Evolutionary conservation across 2,329 filamentous ascomycete genomes (phyloP).

Genomic region (Diaporthe humulicola): DNA sequence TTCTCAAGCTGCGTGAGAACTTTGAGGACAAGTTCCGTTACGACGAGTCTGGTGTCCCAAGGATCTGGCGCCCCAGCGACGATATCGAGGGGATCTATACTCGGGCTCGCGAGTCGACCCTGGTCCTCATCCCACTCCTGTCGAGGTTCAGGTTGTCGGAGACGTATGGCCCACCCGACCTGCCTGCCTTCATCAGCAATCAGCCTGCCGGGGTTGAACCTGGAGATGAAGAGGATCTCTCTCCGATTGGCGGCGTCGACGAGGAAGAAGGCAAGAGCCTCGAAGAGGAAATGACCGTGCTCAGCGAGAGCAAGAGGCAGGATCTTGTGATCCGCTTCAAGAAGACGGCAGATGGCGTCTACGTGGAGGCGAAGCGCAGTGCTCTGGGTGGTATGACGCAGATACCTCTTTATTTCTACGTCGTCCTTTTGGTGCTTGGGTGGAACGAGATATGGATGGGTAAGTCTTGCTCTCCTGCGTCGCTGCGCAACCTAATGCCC

Average conservation of each 20-base stretch:
- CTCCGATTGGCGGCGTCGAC: slow-evolving; percentile 92
- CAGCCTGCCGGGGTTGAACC: slow-evolving; percentile 80
- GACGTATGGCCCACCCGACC: slow-evolving; percentile 82
- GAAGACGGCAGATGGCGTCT: slow-evolving; percentile 97
- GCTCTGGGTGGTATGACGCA: slow-evolving; percentile 96
- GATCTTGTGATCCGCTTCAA: slow-evolving; percentile 96
- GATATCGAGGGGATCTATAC: slow-evolving; percentile 98
- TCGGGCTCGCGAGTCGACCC: slow-evolving; percentile 89
- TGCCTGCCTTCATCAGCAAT: slow-evolving; percentile 85
- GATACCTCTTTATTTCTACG: slow-evolving; percentile 95
- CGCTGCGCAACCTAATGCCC: slow-evolving; percentile 31
- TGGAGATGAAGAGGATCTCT: slow-evolving; percentile 90
- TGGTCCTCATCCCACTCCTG: slow-evolving; percentile 90
- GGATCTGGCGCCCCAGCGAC: slow-evolving; percentile 96
- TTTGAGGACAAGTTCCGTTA: slow-evolving; percentile 99
- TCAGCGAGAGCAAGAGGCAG: slow-evolving; percentile 89
- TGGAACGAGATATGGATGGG: slow-evolving; percentile 98
- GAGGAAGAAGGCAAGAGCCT: slow-evolving; percentile 94
- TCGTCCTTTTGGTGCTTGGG: slow-evolving; percentile 87
- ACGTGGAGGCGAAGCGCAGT: slow-evolving; percentile 96
- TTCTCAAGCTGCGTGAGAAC: slow-evolving; percentile 96
- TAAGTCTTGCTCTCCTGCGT: slow-evolving; percentile 61
- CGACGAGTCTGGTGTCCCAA: slow-evolving; percentile 91
- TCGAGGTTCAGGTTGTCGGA: slow-evolving; percentile 84
- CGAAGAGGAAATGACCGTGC: slow-evolving; percentile 96